These are phyloP conservation scores for Fusarium sulawesiense DNA, from an alignment of 2,329 filamentous ascomycete species.

Conservation along the genomic window DNA sequence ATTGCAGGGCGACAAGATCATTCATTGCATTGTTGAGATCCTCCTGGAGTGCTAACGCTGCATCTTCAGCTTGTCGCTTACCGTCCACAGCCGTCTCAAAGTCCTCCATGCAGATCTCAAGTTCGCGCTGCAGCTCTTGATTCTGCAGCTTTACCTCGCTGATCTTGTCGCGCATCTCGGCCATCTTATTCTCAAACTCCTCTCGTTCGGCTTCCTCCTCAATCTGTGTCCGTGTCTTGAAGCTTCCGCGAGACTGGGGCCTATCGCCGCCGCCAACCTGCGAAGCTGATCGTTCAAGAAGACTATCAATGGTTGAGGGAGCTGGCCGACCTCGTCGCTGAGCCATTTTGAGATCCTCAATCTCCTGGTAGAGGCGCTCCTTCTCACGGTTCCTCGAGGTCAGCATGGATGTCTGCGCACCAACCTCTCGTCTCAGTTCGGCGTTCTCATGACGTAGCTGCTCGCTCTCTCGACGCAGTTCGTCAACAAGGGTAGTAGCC, in stretches of 20 bases:
- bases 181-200: constrained; percentile 85
- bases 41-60: constrained; percentile 74
- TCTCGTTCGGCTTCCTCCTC: constrained; percentile 83
- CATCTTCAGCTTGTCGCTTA: constrained; percentile 69
- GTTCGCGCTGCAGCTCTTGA: constrained; percentile 85
- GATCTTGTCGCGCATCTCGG: constrained; percentile 85
- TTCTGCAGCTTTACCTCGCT: constrained; percentile 89
- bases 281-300: constrained; percentile 93
- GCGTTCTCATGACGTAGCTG: constrained; percentile 92
- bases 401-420: constrained; percentile 96
- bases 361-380: constrained; percentile 94
- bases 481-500: constrained; percentile 78
- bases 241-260: constrained; percentile 79
- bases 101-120: constrained; percentile 83
- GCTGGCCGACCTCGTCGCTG: constrained; percentile 76
- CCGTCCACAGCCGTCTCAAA: constrained; percentile 77
- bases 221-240: constrained; percentile 70
- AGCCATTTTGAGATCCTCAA: constrained; percentile 93
- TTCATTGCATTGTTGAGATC: constrained; percentile 83
- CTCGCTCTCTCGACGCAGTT: constrained; percentile 74
- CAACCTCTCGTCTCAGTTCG: constrained; percentile 89
- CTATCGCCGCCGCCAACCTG: constrained; percentile 77
- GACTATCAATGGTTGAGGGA: constrained; percentile 82
- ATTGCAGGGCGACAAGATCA: constrained; percentile 81
- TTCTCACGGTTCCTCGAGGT: constrained; percentile 96